Conservation (phyloP, 2,329 filamentous ascomycete genomes). For the Exophiala mesophila region DNA sequence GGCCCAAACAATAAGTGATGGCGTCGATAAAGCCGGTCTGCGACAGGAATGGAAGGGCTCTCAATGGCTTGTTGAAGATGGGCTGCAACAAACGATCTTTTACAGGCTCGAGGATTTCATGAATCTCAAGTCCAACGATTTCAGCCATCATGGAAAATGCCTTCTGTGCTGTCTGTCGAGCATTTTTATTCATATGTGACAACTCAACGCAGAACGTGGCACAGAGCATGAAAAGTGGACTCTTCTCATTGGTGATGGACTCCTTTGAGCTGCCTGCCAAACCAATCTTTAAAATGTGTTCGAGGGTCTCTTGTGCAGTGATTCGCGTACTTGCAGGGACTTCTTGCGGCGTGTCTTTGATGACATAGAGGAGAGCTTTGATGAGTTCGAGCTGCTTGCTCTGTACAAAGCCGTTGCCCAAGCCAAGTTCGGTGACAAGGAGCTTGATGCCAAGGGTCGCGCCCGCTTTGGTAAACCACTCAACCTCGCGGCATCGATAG, state of each 20-base stretch:
- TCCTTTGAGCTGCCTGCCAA: conserved; percentile 75
- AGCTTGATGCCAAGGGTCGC: conserved; percentile 87
- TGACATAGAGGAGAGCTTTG: conserved; percentile 88
- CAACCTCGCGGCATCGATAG: conserved; percentile 93
- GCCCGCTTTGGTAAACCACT: conserved; percentile 97
- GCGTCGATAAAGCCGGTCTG: conserved; percentile 99
- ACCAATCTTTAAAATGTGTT: conserved; percentile 71
- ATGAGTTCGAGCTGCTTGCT: conserved; percentile 83
- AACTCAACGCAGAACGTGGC: conserved; percentile 82
- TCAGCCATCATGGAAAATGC: conserved; percentile 77
- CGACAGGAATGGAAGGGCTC: conserved; percentile 85
- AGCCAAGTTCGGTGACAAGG: conserved; percentile 74
- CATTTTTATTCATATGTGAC: conserved; percentile 92
- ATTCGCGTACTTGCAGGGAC: conserved; percentile 83
- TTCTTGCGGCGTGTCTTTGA: conserved; percentile 96
- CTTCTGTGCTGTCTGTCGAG: conserved; percentile 78
- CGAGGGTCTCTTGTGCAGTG: conserved; percentile 76
- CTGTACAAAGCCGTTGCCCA: conserved; percentile 78
- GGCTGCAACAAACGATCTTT: conserved; percentile 84
- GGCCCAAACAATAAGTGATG: conserved; percentile 86
- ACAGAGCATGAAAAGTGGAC: conserved; percentile 69
- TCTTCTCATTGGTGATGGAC: conserved; percentile 64
- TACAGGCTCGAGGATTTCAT: conserved; percentile 83
- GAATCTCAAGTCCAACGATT: conserved; percentile 70
- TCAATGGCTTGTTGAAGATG: conserved; percentile 90